Percentiles rank a stretch among this genome's conserved stretches.
phyloP scores from a whole-genome alignment of 495 filamentous ascomycete species.

The Sphaerosporella brunnea region DNA sequence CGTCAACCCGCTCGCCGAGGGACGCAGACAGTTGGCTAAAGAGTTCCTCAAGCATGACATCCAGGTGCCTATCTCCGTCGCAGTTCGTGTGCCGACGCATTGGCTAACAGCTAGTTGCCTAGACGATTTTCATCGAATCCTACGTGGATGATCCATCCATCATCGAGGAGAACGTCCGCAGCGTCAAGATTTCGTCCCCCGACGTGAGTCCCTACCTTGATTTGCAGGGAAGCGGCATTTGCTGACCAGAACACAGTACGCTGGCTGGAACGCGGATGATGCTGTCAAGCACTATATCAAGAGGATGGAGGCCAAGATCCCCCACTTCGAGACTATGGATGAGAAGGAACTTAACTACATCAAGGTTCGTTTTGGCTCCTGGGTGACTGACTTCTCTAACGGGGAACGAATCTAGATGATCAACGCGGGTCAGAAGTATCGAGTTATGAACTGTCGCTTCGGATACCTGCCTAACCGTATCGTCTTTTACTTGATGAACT shows the following conservation, averaged over 20 bases:
- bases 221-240: neutral
- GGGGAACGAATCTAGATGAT: slow-evolving; percentile 56
- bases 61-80: too few relatives aligned
- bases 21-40: slow-evolving; percentile 73
- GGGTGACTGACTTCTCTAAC: too few relatives aligned
- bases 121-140: slow-evolving; percentile 95
- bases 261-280: slow-evolving; percentile 76
- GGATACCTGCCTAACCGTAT: slow-evolving; percentile 91
- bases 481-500: slow-evolving; percentile 92
- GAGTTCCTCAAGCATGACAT: slow-evolving; percentile 95
- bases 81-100: slow-evolving; percentile 7
- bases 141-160: slow-evolving; percentile 83
- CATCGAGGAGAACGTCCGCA: slow-evolving; percentile 90
- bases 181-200: slow-evolving; percentile 95
- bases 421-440: slow-evolving; percentile 81
- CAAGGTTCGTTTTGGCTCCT: too few relatives aligned
- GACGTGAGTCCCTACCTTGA: slow-evolving; percentile 41
- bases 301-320: slow-evolving; percentile 79
- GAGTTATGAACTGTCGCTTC: slow-evolving; percentile 89
- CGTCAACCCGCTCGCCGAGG: slow-evolving; percentile 76
- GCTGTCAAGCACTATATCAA: slow-evolving; percentile 80
- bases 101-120: neutral
- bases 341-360: slow-evolving; percentile 69
- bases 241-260: slow-evolving; percentile 39
- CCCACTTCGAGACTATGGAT: slow-evolving; percentile 85